Conservation (phyloP, 73 alveolate species). For the Tetrahymena thermophila region DNA sequence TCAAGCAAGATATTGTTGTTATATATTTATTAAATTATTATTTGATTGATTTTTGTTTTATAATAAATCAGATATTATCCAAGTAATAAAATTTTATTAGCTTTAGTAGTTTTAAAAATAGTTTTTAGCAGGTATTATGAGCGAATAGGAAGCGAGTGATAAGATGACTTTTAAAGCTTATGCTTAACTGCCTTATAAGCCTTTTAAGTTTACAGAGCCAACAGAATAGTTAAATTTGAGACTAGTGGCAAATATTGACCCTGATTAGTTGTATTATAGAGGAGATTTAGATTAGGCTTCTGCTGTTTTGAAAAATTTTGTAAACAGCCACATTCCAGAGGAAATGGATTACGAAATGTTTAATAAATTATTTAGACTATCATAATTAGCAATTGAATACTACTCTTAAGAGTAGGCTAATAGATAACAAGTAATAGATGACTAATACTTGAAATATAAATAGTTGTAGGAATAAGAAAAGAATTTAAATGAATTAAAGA, state of each 20-base stretch:
- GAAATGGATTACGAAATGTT: not conserved
- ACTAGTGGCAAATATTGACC: not conserved
- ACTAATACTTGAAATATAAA: not conserved
- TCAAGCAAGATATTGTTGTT: not conserved
- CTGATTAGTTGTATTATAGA: not conserved
- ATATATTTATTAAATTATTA: too few relatives aligned
- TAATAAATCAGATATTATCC: not conserved
- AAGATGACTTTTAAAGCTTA: not conserved
- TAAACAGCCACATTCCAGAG: not conserved
- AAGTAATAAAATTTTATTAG: not conserved
- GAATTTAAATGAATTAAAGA: not conserved
- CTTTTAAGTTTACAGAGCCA: not conserved
- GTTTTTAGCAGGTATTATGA: not conserved
- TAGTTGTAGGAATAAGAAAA: not conserved
- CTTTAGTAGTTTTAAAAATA: not conserved
- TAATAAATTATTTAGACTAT: not conserved
- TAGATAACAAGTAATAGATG: not conserved
- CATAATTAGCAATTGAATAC: not conserved
- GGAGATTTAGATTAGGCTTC: not conserved
- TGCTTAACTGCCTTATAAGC: not conserved
- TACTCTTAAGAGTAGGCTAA: not conserved
- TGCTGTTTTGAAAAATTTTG: not conserved
- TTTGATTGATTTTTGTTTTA: not conserved
- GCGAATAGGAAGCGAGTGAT: not conserved
- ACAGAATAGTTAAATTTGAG: not conserved